Percentiles rank a stretch among this genome's conserved stretches.
These are phyloP conservation scores for Xylariomycetidae sp. DNA, from an alignment of 2,329 filamentous ascomycete genomes.

Conservation along the genomic window DNA sequence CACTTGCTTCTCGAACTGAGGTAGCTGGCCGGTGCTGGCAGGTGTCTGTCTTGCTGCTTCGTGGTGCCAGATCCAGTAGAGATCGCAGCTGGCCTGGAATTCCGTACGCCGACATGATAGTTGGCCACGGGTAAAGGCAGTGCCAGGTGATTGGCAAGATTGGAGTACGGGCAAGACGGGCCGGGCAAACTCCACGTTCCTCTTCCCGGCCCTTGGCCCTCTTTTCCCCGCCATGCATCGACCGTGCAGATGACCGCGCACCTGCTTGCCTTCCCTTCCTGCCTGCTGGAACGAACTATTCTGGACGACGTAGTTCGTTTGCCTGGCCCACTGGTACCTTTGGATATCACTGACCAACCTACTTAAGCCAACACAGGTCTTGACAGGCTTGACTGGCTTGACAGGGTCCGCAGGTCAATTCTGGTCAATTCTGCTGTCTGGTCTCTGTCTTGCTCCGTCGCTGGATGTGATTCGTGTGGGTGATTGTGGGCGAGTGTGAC, in stretches of 20 bases:
- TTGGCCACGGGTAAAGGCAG: neutral
- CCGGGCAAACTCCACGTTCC: constrained; percentile 26
- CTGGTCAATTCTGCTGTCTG: too few relatives aligned
- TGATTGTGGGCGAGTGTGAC: neutral
- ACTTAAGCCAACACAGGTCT: neutral
- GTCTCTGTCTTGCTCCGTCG: neutral
- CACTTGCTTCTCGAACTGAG: too few relatives aligned
- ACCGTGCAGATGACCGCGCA: constrained; percentile 22
- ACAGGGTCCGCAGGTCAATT: neutral
- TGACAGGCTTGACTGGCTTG: neutral
- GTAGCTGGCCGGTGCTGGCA: neutral
- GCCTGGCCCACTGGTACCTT: neutral
- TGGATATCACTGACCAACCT: neutral
- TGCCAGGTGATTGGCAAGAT: constrained; percentile 10
- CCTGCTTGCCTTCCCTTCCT: constrained; percentile 24
- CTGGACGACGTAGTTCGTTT: constrained; percentile 16
- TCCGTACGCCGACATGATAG: neutral
- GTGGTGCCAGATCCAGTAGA: neutral
- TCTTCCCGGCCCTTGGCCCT: constrained; percentile 13
- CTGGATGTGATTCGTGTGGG: constrained; percentile 1
- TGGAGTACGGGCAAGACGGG: constrained; percentile 7
- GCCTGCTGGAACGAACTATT: constrained; percentile 22
- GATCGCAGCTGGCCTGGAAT: neutral
- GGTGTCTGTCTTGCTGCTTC: neutral
- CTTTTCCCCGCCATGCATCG: constrained; percentile 17